Evolutionary conservation across 2,329 filamentous ascomycete species (phyloP).

Genomic region (Xylariaceae sp.): DNA sequence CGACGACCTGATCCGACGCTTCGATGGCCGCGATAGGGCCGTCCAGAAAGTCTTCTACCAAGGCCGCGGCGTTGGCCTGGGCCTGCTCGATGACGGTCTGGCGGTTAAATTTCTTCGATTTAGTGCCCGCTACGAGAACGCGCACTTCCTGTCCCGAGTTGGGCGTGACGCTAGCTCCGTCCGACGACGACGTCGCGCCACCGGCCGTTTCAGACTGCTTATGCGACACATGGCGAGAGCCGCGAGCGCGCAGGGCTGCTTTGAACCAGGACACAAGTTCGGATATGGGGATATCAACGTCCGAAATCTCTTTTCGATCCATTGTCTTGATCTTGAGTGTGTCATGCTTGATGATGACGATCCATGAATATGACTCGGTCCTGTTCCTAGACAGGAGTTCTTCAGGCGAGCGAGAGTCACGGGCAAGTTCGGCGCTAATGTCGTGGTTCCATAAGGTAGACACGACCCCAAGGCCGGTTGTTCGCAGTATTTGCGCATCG

Average conservation of each 20-base stretch:
- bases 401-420: slow-evolving; percentile 72
- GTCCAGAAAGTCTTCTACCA: slow-evolving; percentile 65
- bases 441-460: slow-evolving; percentile 75
- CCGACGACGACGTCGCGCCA: slow-evolving; percentile 11
- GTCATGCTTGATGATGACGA: slow-evolving; percentile 80
- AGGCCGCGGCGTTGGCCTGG: slow-evolving; percentile 51
- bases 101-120: slow-evolving; percentile 88
- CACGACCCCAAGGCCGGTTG: slow-evolving; percentile 70
- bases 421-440: slow-evolving; percentile 82
- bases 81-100: slow-evolving; percentile 80
- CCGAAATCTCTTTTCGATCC: slow-evolving; percentile 65
- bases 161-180: slow-evolving; percentile 20
- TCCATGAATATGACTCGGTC: slow-evolving; percentile 76
- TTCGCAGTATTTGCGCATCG: slow-evolving; percentile 68
- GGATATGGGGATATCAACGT: slow-evolving; percentile 67
- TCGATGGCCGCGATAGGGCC: slow-evolving; percentile 85
- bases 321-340: slow-evolving; percentile 75
- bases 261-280: slow-evolving; percentile 78
- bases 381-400: slow-evolving; percentile 71
- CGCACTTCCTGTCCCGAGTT: slow-evolving; percentile 67
- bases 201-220: slow-evolving; percentile 13
- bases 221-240: slow-evolving; percentile 37
- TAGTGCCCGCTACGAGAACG: slow-evolving; percentile 75
- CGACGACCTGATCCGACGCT: slow-evolving; percentile 76
- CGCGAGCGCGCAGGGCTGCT: slow-evolving; percentile 73